Percentiles rank a stretch among this genome's conserved stretches.
phyloP scores from a whole-genome alignment of 495 filamentous ascomycete genomes.

The Bacidia rubella region DNA sequence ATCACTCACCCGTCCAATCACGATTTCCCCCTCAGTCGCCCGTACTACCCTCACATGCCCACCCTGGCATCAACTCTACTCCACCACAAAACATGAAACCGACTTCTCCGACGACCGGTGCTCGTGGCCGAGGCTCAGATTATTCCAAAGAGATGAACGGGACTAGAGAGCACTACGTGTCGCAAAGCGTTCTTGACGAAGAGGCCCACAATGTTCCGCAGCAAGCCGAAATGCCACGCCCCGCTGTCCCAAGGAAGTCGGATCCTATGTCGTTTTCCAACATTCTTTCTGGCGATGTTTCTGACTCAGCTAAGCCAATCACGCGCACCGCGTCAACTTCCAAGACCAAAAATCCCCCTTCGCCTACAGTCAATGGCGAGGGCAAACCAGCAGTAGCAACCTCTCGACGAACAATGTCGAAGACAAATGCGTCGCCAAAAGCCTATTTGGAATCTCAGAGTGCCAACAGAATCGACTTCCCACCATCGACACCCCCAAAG shows the following conservation, averaged over 20 bases:
- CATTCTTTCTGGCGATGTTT: constrained; percentile 59
- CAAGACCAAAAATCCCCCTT: constrained; percentile 12
- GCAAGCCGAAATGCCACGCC: constrained; percentile 29
- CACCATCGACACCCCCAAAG: constrained; percentile 35
- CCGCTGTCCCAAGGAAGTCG: constrained; percentile 42
- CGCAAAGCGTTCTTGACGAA: constrained; percentile 24
- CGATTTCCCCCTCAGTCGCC: constrained; percentile 18
- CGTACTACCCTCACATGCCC: constrained; percentile 29
- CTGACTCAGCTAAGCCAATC: constrained; percentile 36
- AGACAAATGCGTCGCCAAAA: constrained; percentile 15
- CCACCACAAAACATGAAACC: constrained; percentile 27
- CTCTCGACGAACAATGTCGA: constrained; percentile 18
- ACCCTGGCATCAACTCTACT: constrained; percentile 33
- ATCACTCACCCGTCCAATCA: constrained; percentile 17
- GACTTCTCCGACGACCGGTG: constrained; percentile 25
- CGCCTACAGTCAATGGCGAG: constrained; percentile 10
- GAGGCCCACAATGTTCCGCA: constrained; percentile 24
- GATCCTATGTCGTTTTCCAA: constrained; percentile 89
- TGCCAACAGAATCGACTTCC: constrained; percentile 30
- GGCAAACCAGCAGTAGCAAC: constrained; percentile 17
- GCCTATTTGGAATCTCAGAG: constrained; percentile 28
- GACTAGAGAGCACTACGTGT: constrained; percentile 7
- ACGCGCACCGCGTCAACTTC: constrained; percentile 12
- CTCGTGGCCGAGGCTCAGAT: constrained; percentile 16
- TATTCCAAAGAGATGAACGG: constrained; percentile 11